Percentiles rank a stretch among this genome's conserved stretches.
These are phyloP conservation scores for Rhynchosporium graminicola DNA, from an alignment of 2,329 filamentous ascomycete genomes.

Conservation along the genomic window DNA sequence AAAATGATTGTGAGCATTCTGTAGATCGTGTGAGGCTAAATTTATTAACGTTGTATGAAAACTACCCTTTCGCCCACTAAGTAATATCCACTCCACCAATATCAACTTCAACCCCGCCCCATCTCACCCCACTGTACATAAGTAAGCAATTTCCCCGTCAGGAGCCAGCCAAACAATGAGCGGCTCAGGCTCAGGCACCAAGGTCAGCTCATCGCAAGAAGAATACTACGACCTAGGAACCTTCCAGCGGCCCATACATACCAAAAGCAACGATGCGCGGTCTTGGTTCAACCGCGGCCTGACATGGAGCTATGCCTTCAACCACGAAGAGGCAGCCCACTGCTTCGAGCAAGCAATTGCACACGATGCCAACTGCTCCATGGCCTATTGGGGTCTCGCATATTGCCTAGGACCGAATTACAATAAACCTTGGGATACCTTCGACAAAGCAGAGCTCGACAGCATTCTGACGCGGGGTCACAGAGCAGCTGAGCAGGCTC, in stretches of 20 bases:
- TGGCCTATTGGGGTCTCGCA: slow-evolving; percentile 71
- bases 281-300: slow-evolving; percentile 72
- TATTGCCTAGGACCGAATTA: slow-evolving; percentile 75
- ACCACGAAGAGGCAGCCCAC: slow-evolving; percentile 67
- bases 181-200: no score
- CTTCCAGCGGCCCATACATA: slow-evolving; percentile 57
- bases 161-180: not conserved
- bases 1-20: no score
- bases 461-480: slow-evolving; percentile 51
- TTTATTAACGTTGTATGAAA: no score
- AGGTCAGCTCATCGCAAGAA: not conserved
- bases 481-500: slow-evolving; percentile 49
- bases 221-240: slow-evolving; percentile 54
- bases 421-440: slow-evolving; percentile 76
- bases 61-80: no score
- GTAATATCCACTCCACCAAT: no score
- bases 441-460: slow-evolving; percentile 61
- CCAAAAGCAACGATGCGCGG: slow-evolving; percentile 53
- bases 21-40: no score
- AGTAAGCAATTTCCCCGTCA: not conserved
- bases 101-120: not conserved
- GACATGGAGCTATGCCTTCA: slow-evolving; percentile 75
- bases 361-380: slow-evolving; percentile 55
- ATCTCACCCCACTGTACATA: not conserved
- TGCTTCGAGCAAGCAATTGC: slow-evolving; percentile 64